Conservation (phyloP, 2,329 filamentous ascomycete species). For the Aspergillus neoniger region DNA sequence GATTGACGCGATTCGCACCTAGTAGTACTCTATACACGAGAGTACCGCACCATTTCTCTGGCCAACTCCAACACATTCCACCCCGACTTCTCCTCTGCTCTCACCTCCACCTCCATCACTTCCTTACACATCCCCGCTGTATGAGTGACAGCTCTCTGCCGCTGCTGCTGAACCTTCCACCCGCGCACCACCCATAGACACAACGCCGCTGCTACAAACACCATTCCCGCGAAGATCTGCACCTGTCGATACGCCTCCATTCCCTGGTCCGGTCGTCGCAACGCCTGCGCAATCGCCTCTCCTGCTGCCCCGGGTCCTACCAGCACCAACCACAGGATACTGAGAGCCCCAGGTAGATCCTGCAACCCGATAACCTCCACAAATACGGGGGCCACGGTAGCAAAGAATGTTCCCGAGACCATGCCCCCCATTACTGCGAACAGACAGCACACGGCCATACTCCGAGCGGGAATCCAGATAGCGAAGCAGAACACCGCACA, state of each 20-base stretch:
- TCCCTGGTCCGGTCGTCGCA: slow-evolving; percentile 40
- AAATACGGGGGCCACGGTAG: slow-evolving; percentile 54
- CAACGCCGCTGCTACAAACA: slow-evolving; percentile 8
- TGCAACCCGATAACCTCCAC: slow-evolving; percentile 59
- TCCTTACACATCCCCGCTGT: slow-evolving; percentile 2
- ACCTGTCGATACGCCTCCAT: background rate
- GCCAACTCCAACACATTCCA: background rate
- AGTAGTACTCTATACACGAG: slow-evolving; percentile 12
- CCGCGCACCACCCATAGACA: slow-evolving; percentile 6
- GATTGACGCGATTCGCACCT: too few relatives aligned
- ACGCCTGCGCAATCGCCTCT: slow-evolving; percentile 57
- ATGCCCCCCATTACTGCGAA: slow-evolving; percentile 49
- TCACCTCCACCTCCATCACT: background rate
- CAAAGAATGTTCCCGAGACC: slow-evolving; percentile 53
- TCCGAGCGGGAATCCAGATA: slow-evolving; percentile 51
- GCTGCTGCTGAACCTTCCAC: slow-evolving; percentile 4
- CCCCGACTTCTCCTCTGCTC: background rate
- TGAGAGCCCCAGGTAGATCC: slow-evolving; percentile 54
- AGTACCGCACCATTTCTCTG: slow-evolving; percentile 5
- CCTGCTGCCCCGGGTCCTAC: slow-evolving; percentile 44
- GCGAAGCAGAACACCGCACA: slow-evolving; percentile 27
- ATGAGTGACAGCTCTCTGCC: background rate
- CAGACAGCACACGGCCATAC: slow-evolving; percentile 46
- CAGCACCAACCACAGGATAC: slow-evolving; percentile 57
- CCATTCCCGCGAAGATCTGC: slow-evolving; percentile 11